Percentiles rank a stretch among this genome's conserved stretches.
These are phyloP conservation scores for Melaleuca quinquenervia DNA, from an alignment of 345 rosid genomes.

Conservation along the genomic window DNA sequence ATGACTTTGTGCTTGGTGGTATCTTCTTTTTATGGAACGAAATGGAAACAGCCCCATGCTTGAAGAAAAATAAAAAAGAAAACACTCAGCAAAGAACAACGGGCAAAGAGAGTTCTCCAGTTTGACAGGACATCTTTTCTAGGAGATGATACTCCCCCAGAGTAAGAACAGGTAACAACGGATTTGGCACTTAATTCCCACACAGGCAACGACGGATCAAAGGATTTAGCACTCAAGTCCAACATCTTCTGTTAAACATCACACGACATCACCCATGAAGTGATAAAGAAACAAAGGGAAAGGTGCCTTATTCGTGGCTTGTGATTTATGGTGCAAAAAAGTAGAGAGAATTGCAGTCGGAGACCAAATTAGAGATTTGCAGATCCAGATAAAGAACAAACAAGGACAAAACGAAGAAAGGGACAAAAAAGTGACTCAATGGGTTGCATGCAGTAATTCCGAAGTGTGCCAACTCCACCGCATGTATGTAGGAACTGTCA, in stretches of 20 bases:
- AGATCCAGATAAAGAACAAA: not conserved
- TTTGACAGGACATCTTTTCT: not conserved
- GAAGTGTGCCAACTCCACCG: not conserved
- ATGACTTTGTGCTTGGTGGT: not conserved
- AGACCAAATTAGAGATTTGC: not conserved
- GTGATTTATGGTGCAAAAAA: not conserved
- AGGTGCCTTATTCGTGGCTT: not conserved
- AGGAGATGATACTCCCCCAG: not conserved
- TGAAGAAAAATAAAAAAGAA: not conserved
- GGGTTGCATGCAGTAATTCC: not conserved
- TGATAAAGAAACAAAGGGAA: not conserved
- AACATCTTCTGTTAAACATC: not conserved
- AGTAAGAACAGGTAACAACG: not conserved
- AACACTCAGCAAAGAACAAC: not conserved
- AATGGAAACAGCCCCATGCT: not conserved
- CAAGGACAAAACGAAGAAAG: not conserved
- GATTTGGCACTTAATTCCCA: not conserved
- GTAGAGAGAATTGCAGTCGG: not conserved
- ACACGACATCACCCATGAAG: not conserved
- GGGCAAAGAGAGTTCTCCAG: not conserved
- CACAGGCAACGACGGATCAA: not conserved
- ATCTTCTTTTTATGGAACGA: not conserved
- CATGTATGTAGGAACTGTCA: not conserved
- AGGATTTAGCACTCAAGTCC: not conserved
- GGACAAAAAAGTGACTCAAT: not conserved